Base-by-base conservation (phyloP, 345 rosid genomes). In the Kandelia obovata region DNA sequence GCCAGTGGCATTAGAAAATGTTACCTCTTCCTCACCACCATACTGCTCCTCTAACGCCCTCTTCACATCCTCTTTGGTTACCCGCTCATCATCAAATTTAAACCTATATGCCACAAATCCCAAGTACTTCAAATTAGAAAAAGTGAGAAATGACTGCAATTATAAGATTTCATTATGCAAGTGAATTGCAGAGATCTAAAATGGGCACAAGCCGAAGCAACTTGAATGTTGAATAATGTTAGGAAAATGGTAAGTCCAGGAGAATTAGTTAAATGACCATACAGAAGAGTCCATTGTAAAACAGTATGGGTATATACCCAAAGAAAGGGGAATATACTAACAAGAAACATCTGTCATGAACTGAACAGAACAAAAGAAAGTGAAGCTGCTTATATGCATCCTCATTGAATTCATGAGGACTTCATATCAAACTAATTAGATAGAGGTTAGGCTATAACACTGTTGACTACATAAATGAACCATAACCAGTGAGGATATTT, bases 1-100 rank as follows among this genome's bases (percentile, higher is more conserved):
- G 17, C 37, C 23, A 23, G 56, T 1, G 27, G 28, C 20, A 53
- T n/a, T 46, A 49, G 62, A 73, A 62, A 60, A 5, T 17, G 5
- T 13, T 68, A 90, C 99, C 96, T 90, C 99, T 81, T 90, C 97
- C 82, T 92, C 98, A 69, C 99, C 98, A 68, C 99, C 99, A 73
- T 89, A 95, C 84, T 95, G 99, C 85, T 92, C 98, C 70, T 95
- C 99, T 49, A 95, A 73, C 37, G 97, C 99, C 83, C 91, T 87
- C 77, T 89, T 90, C 67, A 83, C 35, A 70, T 96, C 99, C 80
- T 92, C 99, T 76, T 92, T 92, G 35, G 98, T 92, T 61, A 96
- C 99, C 73, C 96, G 83, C 71, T 96, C 99, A 79, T 96, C 99
- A 74, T 96, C 98, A 76, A 96, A 96, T 78, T 95, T 95, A 79